Evolutionary conservation across 2,329 filamentous ascomycete genomes (phyloP).

Genomic region (Huntiella moniliformis): DNA sequence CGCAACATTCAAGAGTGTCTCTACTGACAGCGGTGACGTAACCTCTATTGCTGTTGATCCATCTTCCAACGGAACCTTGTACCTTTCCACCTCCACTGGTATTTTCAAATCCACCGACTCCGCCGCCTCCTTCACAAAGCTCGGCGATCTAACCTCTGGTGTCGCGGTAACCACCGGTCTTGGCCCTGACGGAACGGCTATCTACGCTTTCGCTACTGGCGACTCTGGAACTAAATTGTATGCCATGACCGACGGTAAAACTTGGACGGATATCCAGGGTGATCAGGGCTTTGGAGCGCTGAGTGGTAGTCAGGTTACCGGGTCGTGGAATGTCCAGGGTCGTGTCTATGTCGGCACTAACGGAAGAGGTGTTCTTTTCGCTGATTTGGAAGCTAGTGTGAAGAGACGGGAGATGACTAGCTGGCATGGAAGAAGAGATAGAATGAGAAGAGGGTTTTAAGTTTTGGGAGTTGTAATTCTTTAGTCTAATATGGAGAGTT

Average conservation of each 20-base stretch:
- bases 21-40: conserved; percentile 21
- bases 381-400: not conserved
- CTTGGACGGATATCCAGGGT: conserved; percentile 30
- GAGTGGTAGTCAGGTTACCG: conserved; percentile 22
- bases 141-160: conserved; percentile 21
- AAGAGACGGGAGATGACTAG: no score
- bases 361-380: conserved; percentile 4
- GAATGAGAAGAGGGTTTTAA: no score
- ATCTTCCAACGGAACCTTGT: conserved; percentile 38
- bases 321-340: conserved; percentile 26
- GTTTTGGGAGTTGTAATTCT: no score
- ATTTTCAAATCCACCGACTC: conserved; percentile 35
- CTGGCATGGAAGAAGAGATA: no score
- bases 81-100: conserved; percentile 34
- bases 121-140: conserved; percentile 27
- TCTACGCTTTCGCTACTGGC: conserved; percentile 16
- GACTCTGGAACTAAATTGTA: conserved; percentile 25
- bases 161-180: conserved; percentile 26
- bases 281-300: conserved; percentile 26
- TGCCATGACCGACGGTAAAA: conserved; percentile 25
- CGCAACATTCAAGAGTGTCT: conserved; percentile 24
- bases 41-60: conserved; percentile 39
- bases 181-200: conserved; percentile 23
- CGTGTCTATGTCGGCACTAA: conserved; percentile 20
- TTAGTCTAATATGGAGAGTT: no score